Conservation (phyloP, 495 filamentous ascomycete species). For the Penicillium silybi region DNA sequence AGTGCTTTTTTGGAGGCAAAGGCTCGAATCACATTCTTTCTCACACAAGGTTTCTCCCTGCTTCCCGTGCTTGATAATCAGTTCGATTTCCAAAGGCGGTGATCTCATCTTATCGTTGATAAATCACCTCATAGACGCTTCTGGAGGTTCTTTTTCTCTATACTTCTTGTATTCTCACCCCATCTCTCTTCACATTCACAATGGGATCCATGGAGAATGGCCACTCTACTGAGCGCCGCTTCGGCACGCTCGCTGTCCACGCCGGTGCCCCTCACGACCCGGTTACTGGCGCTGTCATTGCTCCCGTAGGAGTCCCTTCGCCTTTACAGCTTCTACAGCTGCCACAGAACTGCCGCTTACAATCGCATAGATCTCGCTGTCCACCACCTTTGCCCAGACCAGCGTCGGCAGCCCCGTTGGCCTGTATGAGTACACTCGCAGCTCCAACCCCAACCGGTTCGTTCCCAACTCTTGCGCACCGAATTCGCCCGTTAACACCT, state of each 20-base stretch:
- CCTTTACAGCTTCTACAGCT: neutral
- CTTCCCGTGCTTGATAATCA: conserved; percentile 20
- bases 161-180: conserved; percentile 7
- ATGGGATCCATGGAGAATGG: conserved; percentile 31
- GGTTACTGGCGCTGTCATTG: conserved; percentile 89
- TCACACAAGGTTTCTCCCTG: neutral
- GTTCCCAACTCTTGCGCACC: conserved; percentile 1
- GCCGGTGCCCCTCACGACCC: conserved; percentile 88
- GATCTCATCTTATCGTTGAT: conserved; percentile 20
- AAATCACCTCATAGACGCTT: conserved; percentile 13
- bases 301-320: conserved; percentile 51
- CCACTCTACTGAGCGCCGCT: conserved; percentile 50
- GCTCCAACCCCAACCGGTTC: conserved; percentile 85
- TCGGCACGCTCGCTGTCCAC: conserved; percentile 93
- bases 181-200: neutral
- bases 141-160: neutral
- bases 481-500: neutral
- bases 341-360: neutral
- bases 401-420: conserved; percentile 83
- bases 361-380: conserved; percentile 73
- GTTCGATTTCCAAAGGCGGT: conserved; percentile 13
- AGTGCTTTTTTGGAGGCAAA: conserved; percentile 8
- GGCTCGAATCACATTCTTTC: conserved; percentile 5
- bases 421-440: conserved; percentile 83
- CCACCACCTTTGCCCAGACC: conserved; percentile 88